Evolutionary conservation across 108 stramenopile genomes (phyloP).

Genomic region (Cyclotella baltica): DNA sequence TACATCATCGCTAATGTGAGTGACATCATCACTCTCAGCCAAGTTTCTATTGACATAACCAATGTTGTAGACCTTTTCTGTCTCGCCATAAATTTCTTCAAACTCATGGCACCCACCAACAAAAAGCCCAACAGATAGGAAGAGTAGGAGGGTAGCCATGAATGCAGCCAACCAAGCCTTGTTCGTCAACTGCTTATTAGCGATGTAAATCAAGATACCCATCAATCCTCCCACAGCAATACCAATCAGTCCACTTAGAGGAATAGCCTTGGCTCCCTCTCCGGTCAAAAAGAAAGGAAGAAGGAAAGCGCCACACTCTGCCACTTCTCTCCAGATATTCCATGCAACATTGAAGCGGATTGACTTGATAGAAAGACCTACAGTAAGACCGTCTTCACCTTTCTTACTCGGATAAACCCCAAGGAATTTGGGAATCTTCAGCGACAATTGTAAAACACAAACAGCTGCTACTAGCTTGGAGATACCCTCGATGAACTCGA

Average conservation of each 20-base stretch:
- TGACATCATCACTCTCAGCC: neutral
- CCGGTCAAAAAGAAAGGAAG: constrained; percentile 82
- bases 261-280: constrained; percentile 67
- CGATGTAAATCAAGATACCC: constrained; percentile 65
- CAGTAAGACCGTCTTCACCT: constrained; percentile 31
- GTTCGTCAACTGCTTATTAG: constrained; percentile 67
- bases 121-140: constrained; percentile 77
- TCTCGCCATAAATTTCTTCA: constrained; percentile 69
- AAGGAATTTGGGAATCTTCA: constrained; percentile 82
- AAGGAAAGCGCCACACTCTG: constrained; percentile 84
- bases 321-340: constrained; percentile 90
- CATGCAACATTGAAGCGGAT: constrained; percentile 89
- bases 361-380: constrained; percentile 62
- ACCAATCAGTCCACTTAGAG: constrained; percentile 74
- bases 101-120: constrained; percentile 76
- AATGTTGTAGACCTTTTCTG: constrained; percentile 62
- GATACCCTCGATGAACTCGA: constrained; percentile 76
- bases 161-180: constrained; percentile 65
- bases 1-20: neutral
- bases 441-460: constrained; percentile 74
- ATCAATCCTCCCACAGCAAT: constrained; percentile 58
- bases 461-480: constrained; percentile 80
- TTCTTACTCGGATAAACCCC: constrained; percentile 72
- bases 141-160: constrained; percentile 57
- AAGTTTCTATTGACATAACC: neutral